These are phyloP conservation scores for Pneumocystis jirovecii DNA, from an alignment of 1,139 yeast genomes.

Conservation along the genomic window DNA sequence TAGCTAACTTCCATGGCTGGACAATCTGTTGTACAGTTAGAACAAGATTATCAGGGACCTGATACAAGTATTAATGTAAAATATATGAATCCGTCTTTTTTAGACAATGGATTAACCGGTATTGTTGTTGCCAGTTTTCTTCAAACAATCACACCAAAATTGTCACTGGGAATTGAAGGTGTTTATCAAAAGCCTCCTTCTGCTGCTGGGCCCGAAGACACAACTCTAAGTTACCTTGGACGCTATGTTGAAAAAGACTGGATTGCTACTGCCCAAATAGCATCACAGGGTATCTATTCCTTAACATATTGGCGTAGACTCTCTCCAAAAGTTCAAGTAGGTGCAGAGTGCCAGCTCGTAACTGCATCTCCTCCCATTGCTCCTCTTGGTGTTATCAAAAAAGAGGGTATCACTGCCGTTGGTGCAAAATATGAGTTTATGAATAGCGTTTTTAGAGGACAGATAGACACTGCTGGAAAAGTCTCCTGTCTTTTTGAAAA, in stretches of 20 bases:
- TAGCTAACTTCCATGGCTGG: conserved; percentile 28
- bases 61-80: conserved; percentile 84
- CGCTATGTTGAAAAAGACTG: conserved; percentile 79
- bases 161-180: conserved; percentile 85
- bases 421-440: conserved; percentile 98
- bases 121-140: conserved; percentile 81
- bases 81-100: conserved; percentile 73
- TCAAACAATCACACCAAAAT: conserved; percentile 72
- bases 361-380: conserved; percentile 62
- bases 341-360: conserved; percentile 76
- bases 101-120: conserved; percentile 64
- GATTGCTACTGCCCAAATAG: conserved; percentile 89
- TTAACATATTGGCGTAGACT: conserved; percentile 92
- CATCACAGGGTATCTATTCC: conserved; percentile 78
- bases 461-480: conserved; percentile 80
- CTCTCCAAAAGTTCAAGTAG: conserved; percentile 88
- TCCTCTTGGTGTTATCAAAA: conserved; percentile 68
- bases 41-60: conserved; percentile 83
- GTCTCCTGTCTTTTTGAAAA: conserved; percentile 84
- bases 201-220: conserved; percentile 70
- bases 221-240: conserved; percentile 79
- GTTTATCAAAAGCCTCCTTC: conserved; percentile 64
- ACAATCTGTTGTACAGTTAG: conserved; percentile 93
- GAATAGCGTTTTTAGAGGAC: conserved; percentile 91
- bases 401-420: conserved; percentile 82